Conservation (phyloP, 2,329 filamentous ascomycete genomes). For the Aspergillus phoenicis region DNA sequence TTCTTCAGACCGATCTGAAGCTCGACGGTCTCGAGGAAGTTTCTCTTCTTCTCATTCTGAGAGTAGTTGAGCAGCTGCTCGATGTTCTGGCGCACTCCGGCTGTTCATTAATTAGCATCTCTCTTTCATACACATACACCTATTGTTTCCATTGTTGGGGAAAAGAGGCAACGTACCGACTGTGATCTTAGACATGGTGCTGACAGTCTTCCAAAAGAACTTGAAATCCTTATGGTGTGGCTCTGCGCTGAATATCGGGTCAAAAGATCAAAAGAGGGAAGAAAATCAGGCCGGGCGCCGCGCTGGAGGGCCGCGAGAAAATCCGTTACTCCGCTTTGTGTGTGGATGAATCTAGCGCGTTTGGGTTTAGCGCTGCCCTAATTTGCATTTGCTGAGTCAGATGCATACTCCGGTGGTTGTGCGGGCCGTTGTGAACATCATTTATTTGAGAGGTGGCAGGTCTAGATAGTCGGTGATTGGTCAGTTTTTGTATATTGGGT, state of each 20-base stretch:
- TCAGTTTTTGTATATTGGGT: no score
- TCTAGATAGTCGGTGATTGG: no score
- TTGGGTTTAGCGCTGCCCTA: constrained; percentile 29
- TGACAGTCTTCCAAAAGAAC: constrained; percentile 84
- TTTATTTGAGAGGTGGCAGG: no score
- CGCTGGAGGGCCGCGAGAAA: constrained; percentile 28
- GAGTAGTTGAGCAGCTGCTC: constrained; percentile 94
- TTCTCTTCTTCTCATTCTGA: constrained; percentile 92
- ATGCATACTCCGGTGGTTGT: no score
- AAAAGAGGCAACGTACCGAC: constrained; percentile 49
- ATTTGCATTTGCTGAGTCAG: constrained; percentile 1
- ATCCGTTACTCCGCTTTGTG: constrained; percentile 44
- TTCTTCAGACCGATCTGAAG: constrained; percentile 93
- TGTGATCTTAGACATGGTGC: constrained; percentile 61
- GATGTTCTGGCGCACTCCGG: constrained; percentile 95
- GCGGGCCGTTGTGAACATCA: no score
- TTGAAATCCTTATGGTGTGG: constrained; percentile 72
- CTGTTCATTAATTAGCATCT: constrained; percentile 42
- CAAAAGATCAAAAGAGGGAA: constrained; percentile 23
- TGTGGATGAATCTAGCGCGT: constrained; percentile 33
- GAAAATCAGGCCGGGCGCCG: constrained; percentile 18
- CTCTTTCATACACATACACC: no score
- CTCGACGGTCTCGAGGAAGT: constrained; percentile 90
- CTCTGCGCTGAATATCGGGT: constrained; percentile 50
- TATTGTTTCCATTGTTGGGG: background rate